Evolutionary conservation across 768 basidiomycete species (phyloP), one percentile per base, ranked within the genome.

Genomic region (Xanthoconium purpureum): DNA sequence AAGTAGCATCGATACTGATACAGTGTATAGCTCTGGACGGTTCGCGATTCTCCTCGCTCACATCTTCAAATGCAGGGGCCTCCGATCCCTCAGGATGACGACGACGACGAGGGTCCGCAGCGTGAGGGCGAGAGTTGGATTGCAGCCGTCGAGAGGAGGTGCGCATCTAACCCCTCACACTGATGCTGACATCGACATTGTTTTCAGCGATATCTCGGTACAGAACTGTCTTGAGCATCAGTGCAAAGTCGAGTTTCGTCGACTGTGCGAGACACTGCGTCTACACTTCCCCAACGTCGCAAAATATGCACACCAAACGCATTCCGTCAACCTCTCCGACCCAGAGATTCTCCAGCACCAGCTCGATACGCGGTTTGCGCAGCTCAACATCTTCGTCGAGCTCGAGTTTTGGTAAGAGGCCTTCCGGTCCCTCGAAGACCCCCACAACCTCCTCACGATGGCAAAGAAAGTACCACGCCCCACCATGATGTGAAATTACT

Each of bases 341-440:
- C 82, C 94, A 13, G 96, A 98, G 65, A 96, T 88, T 8, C 87
- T 98, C 48, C 90, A 96, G 67, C 92, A 92, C 64, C 92, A 97
- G 72, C 88, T 98, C 57, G 96, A 98, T 70, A 95, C 94, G 17
- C 92, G 95, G 54, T 98, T 99, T 71, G 90, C 91, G 29, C 95
- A 98, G 77, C 84, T 98, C 59, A 94, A 94, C 66, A 91, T 94
- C 18, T 94, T 94, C 2, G 94, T 98, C 63, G 94, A 98, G 72
- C 87, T 99, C 61, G 96, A 99, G 74, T 81, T 99, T 28, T 99
- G 96, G 96, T 95, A 98, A 68, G 96, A 98, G 67, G 96, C 94
- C 11, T 99, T 98, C 83, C 89, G 96, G 57, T 94, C 93, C 39
- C 94, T 98, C 57, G 96, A 99, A 73, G 96, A 99, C 71, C 90